Base-by-base conservation (phyloP, 164 flowering plant species). In the Litsea cubeba region DNA sequence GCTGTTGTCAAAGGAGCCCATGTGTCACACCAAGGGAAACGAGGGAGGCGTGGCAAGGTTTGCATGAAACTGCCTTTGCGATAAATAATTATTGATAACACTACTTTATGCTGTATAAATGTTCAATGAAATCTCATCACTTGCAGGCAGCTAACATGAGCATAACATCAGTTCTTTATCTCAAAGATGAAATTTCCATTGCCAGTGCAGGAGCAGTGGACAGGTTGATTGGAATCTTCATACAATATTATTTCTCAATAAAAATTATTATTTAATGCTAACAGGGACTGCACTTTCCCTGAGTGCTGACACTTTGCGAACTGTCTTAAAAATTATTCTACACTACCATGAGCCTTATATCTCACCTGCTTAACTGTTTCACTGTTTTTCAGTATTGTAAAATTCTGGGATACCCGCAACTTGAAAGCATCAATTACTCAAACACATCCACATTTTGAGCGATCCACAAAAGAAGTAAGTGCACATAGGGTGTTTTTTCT, bases 131-230 rank as follows among this genome's bases (percentile, higher is more conserved):
- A 14, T 24, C 62, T 76, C 17, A 32, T 7, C 74, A 54, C 24
- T 73, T 76, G 71, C 84, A 95, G 98, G 88, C 89, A 74, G 90
- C 91, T 74, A 90, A 97, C 25, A 87, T 76, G 91, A 95, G 98
- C 85, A 88, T 94, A 50, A 93, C 99, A 46, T 91, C 99, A 25
- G 97, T 92, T 80, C 95, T 95, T 73, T 90, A 87, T 83, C 89
- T 95, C 50, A 89, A 87, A 77, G 98, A 95, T 81, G 97, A 87
- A 80, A 76, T 88, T 65, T 88, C 98, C 51, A 81, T 93, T 77
- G 99, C 98, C 23, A 92, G 93, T 72, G 98, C 97, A 58, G 97
- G 98, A 80, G 96, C 97, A 70, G 95, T 85, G 50, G 97, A 90
- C 84, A 90, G 97, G 99, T 92, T 57, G 12, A 70, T 72, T 20